Percentiles rank a stretch among this genome's conserved stretches.
Conservation (phyloP, 1,139 yeast species). For the Suhomyces kunorum region DNA sequence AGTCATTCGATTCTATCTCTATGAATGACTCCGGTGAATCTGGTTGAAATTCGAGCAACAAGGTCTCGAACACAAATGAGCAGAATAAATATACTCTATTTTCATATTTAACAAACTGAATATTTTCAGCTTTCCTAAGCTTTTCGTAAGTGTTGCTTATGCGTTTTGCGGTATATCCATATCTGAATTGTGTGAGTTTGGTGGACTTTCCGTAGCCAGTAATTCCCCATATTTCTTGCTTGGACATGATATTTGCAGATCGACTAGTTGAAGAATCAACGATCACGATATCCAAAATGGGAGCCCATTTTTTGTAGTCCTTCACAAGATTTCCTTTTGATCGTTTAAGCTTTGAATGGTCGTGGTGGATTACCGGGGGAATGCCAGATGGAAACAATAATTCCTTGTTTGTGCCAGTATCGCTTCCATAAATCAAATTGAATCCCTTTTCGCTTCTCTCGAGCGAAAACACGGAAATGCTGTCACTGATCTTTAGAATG, state of each 20-base stretch:
- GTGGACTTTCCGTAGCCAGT: constrained; percentile 45
- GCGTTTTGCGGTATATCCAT: constrained; percentile 36
- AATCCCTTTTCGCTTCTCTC: constrained; percentile 23
- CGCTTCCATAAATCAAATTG: constrained; percentile 35
- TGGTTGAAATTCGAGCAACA: constrained; percentile 34
- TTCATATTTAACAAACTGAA: constrained; percentile 22
- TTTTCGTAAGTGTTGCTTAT: constrained; percentile 30
- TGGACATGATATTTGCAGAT: constrained; percentile 20
- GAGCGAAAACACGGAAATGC: constrained; percentile 36
- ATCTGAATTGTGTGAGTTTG: constrained; percentile 39
- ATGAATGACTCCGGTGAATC: constrained; percentile 22
- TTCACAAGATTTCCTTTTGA: constrained; percentile 17
- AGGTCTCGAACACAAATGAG: constrained; percentile 40
- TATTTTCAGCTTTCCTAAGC: constrained; percentile 28
- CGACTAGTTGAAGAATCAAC: constrained; percentile 30
- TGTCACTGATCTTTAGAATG: constrained; percentile 31
- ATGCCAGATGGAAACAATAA: constrained; percentile 23
- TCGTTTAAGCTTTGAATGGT: constrained; percentile 11
- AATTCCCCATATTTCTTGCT: constrained; percentile 50
- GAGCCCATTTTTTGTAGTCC: constrained; percentile 52
- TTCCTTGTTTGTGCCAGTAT: constrained; percentile 37
- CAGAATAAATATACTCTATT: constrained; percentile 32
- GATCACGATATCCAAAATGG: constrained; percentile 44
- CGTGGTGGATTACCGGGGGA: constrained; percentile 11
- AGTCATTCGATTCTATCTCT: constrained; percentile 28